phyloP scores from a whole-genome alignment of 2,329 filamentous ascomycete species.

The Diaporthe ilicicola region DNA sequence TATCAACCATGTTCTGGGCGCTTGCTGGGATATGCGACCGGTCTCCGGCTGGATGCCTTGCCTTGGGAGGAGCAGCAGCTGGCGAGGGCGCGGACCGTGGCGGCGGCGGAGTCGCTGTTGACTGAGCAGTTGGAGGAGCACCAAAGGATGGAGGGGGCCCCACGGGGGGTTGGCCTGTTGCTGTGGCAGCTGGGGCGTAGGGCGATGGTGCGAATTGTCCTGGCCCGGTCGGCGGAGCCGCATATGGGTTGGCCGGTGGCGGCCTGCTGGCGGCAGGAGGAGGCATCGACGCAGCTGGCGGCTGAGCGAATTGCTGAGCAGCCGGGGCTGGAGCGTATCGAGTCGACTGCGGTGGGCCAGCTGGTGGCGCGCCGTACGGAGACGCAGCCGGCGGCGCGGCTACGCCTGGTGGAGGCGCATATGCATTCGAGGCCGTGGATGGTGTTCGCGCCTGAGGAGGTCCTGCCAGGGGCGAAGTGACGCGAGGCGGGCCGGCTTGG shows the following conservation, averaged over 20 bases:
- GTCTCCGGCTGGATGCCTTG: slow-evolving; percentile 83
- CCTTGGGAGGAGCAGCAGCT: slow-evolving; percentile 60
- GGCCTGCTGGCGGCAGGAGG: slow-evolving; percentile 54
- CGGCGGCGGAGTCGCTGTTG: slow-evolving; percentile 55
- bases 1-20: slow-evolving; percentile 81
- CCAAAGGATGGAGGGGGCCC: slow-evolving; percentile 51
- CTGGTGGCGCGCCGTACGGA: slow-evolving; percentile 84
- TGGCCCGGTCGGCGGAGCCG: slow-evolving; percentile 46
- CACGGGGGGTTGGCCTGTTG: slow-evolving; percentile 47
- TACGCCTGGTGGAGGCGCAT: slow-evolving; percentile 66
- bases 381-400: slow-evolving; percentile 77
- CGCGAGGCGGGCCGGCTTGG: slow-evolving; percentile 67
- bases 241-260: slow-evolving; percentile 56
- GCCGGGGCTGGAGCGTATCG: slow-evolving; percentile 77
- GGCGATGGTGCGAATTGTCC: slow-evolving; percentile 69
- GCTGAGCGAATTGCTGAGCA: slow-evolving; percentile 59
- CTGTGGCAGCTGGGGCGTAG: slow-evolving; percentile 51
- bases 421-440: slow-evolving; percentile 68
- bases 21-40: slow-evolving; percentile 84
- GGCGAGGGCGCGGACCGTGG: slow-evolving; percentile 57
- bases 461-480: slow-evolving; percentile 75
- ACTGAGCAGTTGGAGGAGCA: slow-evolving; percentile 47
- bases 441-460: slow-evolving; percentile 62
- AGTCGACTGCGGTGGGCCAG: slow-evolving; percentile 73
- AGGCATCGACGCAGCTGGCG: slow-evolving; percentile 48